Conservation (phyloP, 1,284 basidiomycete species). For the Papiliotrema terrestris region DNA sequence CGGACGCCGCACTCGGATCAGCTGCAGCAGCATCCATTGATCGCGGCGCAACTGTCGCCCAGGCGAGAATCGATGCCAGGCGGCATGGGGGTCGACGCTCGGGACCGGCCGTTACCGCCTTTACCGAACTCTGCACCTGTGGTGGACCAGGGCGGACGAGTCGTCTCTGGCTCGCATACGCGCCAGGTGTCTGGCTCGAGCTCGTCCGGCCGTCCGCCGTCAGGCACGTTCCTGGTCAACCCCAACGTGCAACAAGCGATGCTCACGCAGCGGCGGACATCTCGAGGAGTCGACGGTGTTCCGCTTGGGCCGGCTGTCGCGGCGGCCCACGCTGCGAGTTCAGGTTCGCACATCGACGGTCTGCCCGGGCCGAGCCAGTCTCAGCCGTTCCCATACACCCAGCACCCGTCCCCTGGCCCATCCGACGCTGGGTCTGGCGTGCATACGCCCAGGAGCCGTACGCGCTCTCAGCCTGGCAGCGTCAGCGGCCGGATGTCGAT, state of each 20-base stretch:
- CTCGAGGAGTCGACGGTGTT: constrained; percentile 7
- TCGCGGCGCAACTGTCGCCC: not conserved
- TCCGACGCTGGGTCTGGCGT: not conserved
- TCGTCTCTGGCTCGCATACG: not conserved
- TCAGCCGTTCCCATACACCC: not conserved
- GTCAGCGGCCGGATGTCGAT: not conserved
- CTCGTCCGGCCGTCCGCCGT: not conserved
- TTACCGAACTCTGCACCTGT: constrained; percentile 10
- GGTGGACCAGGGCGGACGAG: not conserved
- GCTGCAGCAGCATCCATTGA: not conserved
- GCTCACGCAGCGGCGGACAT: constrained; percentile 38
- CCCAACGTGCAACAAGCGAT: constrained; percentile 32
- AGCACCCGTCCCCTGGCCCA: not conserved
- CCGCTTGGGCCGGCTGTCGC: not conserved
- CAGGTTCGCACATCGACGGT: not conserved
- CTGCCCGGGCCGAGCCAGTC: not conserved
- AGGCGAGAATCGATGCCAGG: not conserved
- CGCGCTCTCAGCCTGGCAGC: not conserved
- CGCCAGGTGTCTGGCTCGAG: not conserved
- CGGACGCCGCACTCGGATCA: constrained; percentile 7
- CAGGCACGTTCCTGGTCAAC: constrained; percentile 22
- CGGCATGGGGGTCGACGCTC: not conserved
- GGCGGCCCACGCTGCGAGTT: not conserved
- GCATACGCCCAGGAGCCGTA: not conserved
- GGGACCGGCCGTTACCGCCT: constrained; percentile 21